These are phyloP conservation scores for Russula griseocarnosa DNA, from an alignment of 768 basidiomycete genomes.

Conservation along the genomic window DNA sequence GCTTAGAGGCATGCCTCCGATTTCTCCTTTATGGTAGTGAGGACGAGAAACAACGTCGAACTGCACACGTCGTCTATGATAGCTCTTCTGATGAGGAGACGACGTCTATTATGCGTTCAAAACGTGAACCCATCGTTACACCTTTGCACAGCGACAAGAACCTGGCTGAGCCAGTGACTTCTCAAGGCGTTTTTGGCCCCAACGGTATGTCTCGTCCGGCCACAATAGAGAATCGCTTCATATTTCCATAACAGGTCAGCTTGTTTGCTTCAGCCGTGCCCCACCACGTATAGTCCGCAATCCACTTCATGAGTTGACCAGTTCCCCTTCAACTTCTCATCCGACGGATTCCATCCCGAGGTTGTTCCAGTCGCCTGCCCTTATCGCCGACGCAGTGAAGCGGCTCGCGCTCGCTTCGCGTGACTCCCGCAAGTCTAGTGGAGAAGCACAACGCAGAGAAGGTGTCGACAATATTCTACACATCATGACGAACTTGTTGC, in stretches of 20 bases:
- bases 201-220: constrained; percentile 52
- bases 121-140: constrained; percentile 49
- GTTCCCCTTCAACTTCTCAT: constrained; percentile 40
- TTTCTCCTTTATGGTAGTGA: constrained; percentile 74
- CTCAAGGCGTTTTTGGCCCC: constrained; percentile 84
- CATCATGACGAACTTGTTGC: constrained; percentile 73
- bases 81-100: constrained; percentile 65
- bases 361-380: constrained; percentile 57
- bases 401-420: constrained; percentile 58
- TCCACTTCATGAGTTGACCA: constrained; percentile 45
- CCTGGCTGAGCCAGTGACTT: constrained; percentile 77
- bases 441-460: constrained; percentile 43
- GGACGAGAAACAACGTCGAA: constrained; percentile 44
- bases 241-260: constrained; percentile 54
- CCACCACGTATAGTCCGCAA: constrained; percentile 70
- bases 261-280: constrained; percentile 82
- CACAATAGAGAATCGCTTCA: neutral
- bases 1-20: constrained; percentile 76
- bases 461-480: constrained; percentile 60
- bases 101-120: constrained; percentile 36
- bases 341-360: constrained; percentile 32
- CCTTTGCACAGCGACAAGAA: constrained; percentile 67
- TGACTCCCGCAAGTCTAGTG: constrained; percentile 44
- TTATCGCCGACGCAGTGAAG: constrained; percentile 70
- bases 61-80: constrained; percentile 48